Base-by-base conservation (phyloP, 2,329 filamentous ascomycete genomes). In the Pseudogymnoascus sp. region DNA sequence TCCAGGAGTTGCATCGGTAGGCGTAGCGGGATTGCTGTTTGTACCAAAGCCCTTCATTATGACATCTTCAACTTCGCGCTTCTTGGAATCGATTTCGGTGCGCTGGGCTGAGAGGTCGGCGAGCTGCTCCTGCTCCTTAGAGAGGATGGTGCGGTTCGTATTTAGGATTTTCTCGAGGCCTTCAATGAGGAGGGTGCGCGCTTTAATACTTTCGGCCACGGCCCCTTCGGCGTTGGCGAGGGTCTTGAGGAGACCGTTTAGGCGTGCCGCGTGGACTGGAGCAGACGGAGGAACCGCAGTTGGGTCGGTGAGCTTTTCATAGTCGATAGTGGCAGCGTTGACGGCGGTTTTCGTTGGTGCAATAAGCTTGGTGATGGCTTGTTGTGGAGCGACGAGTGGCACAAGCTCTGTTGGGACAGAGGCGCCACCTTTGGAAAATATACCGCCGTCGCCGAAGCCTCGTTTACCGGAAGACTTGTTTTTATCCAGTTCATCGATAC, bases 171-270 rank as follows among this genome's bases (percentile, higher is more conserved):
- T 91, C 76, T 97, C 91, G 4, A 99, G 80, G 0, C 87, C 91
- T 29, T 84, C 82, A 39, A 97, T 87, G 29, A 99, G 81, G 8
- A 85, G 83, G 68, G 86, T 84, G 12, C 95, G 87, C 1, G 92
- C 91, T 73, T 93, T 93, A 73, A 99, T 91, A 68, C 89, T 91
- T 70, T 96, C 91, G 1, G 90, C 87, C 1, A 97, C 89, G 0
- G 93, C 92, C 63, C 86, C 90, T 75, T 99, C 93, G 3, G 95
- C 95, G 67, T 85, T 90, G 18, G 91, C 91, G 16, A 99, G 82
- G 5, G 87, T 89, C 78, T 95, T 97, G 62, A 97, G 82, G n/a
- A 99, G 81, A 2, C 91, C 89, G 68, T 90, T 93, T 7, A 99
- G 83, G 29, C 91, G 88, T 12, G 93, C 93, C 1, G 95, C 95